phyloP scores from a whole-genome alignment of 371 early-diverging fungal genomes.

The Rhizomucor pusillus region DNA sequence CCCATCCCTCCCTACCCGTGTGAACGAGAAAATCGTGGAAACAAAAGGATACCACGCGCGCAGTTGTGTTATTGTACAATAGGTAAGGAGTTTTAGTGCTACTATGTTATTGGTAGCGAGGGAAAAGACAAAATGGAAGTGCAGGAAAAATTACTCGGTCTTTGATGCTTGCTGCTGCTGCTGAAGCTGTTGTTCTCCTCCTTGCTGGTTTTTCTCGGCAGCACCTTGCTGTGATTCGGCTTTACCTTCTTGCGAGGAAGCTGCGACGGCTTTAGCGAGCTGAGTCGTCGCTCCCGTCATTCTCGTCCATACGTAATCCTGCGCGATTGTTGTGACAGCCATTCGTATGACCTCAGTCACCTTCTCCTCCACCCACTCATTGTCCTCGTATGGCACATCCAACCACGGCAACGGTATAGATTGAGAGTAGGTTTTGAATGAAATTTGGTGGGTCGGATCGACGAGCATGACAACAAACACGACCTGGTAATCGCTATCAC shows the following conservation, averaged over 20 bases:
- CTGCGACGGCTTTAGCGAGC: constrained; percentile 9
- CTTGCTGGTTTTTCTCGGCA: too few relatives aligned
- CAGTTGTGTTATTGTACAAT: too few relatives aligned
- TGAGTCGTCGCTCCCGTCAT: constrained; percentile 44
- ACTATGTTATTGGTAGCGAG: too few relatives aligned
- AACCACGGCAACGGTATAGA: constrained; percentile 58
- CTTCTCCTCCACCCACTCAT: constrained; percentile 70
- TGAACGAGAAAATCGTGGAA: too few relatives aligned
- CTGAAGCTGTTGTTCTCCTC: too few relatives aligned
- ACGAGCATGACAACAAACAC: constrained; percentile 52
- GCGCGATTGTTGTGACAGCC: constrained; percentile 59
- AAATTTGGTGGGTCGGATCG: constrained; percentile 62
- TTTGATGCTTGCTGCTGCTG: too few relatives aligned
- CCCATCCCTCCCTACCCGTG: too few relatives aligned
- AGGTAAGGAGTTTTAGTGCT: too few relatives aligned
- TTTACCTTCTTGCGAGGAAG: background rate
- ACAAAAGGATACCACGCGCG: too few relatives aligned
- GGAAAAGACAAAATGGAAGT: too few relatives aligned
- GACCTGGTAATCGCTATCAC: constrained; percentile 33
- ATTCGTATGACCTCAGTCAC: constrained; percentile 57
- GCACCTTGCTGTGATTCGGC: too few relatives aligned
- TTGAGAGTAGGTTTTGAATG: constrained; percentile 60
- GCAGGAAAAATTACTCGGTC: too few relatives aligned
- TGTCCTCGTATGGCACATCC: constrained; percentile 63
- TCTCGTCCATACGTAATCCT: constrained; percentile 70